These are phyloP conservation scores for Collybia sordida DNA, from an alignment of 768 basidiomycete genomes.

Conservation along the genomic window DNA sequence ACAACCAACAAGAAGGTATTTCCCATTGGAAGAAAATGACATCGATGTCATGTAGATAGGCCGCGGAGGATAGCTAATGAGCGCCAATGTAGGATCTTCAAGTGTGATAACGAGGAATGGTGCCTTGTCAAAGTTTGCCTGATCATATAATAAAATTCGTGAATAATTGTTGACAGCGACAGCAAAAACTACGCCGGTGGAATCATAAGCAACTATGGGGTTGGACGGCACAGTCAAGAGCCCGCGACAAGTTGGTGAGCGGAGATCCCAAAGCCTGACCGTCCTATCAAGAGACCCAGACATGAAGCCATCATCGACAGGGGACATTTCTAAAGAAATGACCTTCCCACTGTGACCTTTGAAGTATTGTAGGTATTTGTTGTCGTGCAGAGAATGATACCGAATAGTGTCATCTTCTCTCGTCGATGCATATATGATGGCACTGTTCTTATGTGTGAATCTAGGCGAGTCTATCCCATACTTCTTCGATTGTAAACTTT, in stretches of 20 bases:
- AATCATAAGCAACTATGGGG: constrained; percentile 84
- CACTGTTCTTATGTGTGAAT: constrained; percentile 88
- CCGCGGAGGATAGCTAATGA: constrained; percentile 82
- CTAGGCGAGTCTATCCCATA: constrained; percentile 95
- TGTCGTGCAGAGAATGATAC: constrained; percentile 94
- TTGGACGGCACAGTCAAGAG: constrained; percentile 70
- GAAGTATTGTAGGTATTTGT: constrained; percentile 95
- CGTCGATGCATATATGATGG: constrained; percentile 88
- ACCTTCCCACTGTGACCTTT: constrained; percentile 91
- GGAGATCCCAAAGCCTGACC: constrained; percentile 94
- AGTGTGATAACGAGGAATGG: constrained; percentile 86
- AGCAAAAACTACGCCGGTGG: constrained; percentile 81
- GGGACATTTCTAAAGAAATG: constrained; percentile 87
- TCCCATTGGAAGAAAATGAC: constrained; percentile 87
- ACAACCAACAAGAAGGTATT: constrained; percentile 89
- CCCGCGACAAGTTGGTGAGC: constrained; percentile 75
- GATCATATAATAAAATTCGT: constrained; percentile 84
- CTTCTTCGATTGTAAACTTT: constrained; percentile 88
- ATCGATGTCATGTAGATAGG: constrained; percentile 90
- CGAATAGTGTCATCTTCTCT: constrained; percentile 95
- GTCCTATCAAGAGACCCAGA: constrained; percentile 93
- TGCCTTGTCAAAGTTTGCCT: constrained; percentile 84
- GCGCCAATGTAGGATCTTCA: constrained; percentile 74
- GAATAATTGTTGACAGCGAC: constrained; percentile 82
- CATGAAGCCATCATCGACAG: constrained; percentile 93